Evolutionary conservation across 345 rosid species (phyloP).

Genomic region (Ceriops zippeliana): DNA sequence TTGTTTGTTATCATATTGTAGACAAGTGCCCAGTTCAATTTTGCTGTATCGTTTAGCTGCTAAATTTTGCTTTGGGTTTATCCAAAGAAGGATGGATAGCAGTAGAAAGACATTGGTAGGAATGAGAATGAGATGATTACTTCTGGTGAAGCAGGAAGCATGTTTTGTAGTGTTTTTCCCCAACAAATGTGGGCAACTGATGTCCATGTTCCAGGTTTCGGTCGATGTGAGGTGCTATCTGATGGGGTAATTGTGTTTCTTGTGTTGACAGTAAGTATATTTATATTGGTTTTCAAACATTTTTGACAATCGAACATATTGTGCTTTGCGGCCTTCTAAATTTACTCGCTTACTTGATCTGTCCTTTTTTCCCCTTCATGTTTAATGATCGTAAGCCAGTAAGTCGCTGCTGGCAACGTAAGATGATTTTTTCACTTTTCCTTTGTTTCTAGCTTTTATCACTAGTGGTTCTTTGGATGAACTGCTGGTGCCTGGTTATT

Average conservation of each 20-base stretch:
- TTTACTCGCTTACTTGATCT: too few species aligned
- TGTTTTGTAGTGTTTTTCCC: too few species aligned
- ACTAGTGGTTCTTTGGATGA: too few species aligned
- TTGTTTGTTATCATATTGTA: slow-evolving; percentile 1
- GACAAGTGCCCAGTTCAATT: slow-evolving; percentile 14
- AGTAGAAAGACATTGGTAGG: not conserved
- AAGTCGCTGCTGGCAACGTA: too few species aligned
- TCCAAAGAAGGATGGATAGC: not conserved
- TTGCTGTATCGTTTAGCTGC: slow-evolving; percentile 12
- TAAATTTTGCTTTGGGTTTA: not conserved
- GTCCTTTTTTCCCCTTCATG: too few species aligned
- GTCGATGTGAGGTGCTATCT: not conserved
- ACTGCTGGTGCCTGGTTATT: too few species aligned
- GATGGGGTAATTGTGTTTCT: not conserved
- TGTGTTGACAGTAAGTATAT: not conserved
- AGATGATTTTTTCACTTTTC: too few species aligned
- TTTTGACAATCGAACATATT: too few species aligned
- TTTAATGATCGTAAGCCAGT: too few species aligned
- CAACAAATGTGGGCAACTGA: not conserved
- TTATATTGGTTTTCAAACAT: too few species aligned
- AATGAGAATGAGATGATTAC: not conserved
- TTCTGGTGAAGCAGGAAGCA: not conserved
- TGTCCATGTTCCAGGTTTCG: not conserved
- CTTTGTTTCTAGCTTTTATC: too few species aligned
- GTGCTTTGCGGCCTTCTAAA: too few species aligned